A percentile compares a stretch with the other conserved stretches of the same genome.
Conservation (phyloP, 129 eudicot genomes). For the Arctium minus region DNA sequence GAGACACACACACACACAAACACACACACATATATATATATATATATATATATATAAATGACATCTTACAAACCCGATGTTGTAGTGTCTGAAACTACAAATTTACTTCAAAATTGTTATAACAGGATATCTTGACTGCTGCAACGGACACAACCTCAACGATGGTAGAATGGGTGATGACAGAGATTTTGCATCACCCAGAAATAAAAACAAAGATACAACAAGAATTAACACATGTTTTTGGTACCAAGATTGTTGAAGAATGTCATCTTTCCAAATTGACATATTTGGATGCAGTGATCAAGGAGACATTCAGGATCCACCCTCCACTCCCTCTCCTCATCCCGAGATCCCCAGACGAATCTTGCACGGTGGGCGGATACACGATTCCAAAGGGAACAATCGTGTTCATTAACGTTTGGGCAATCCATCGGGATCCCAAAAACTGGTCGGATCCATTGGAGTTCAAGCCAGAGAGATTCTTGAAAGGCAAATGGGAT, state of each 20-base stretch:
- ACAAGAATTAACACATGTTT: constrained; percentile 26
- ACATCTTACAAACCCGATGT: no score
- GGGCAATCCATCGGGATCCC: constrained; percentile 34
- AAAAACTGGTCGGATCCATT: constrained; percentile 13
- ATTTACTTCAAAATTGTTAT: background rate
- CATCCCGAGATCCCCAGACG: constrained; percentile 33
- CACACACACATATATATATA: no score
- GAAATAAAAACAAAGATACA: constrained; percentile 25
- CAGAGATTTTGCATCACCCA: constrained; percentile 39
- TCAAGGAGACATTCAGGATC: constrained; percentile 38
- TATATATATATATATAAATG: no score
- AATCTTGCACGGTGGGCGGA: constrained; percentile 31
- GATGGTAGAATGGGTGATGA: constrained; percentile 38
- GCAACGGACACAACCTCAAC: constrained; percentile 38
- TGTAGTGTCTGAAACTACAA: no score
- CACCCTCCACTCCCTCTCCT: constrained; percentile 48
- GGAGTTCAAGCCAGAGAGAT: constrained; percentile 27
- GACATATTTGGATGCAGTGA: constrained; percentile 38
- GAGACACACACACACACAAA: no score
- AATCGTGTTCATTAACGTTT: constrained; percentile 25
- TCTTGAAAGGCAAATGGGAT: constrained; percentile 25
- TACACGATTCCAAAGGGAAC: constrained; percentile 42
- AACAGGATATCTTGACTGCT: constrained; percentile 33
- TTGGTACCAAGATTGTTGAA: constrained; percentile 29
- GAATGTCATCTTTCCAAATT: constrained; percentile 29